Evolutionary conservation across 192 early-diverging fungal species (phyloP).

Genomic region (Coemansia sp.): DNA sequence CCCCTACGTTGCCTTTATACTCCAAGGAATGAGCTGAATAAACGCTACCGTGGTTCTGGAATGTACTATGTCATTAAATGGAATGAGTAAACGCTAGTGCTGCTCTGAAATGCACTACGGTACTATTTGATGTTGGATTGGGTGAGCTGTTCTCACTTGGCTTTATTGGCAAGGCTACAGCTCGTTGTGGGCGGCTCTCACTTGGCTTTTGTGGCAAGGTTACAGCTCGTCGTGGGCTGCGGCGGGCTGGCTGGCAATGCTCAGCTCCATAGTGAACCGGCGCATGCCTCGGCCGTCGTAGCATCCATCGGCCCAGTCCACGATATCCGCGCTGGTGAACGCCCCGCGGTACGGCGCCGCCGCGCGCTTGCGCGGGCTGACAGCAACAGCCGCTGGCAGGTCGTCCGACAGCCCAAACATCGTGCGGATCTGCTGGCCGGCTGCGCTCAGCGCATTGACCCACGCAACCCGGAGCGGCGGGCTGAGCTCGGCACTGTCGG

Average conservation of each 20-base stretch:
- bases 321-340: slow-evolving; percentile 57
- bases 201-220: no score
- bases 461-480: slow-evolving; percentile 57
- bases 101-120: no score
- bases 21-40: no score
- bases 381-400: slow-evolving; percentile 57
- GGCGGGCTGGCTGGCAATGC: slow-evolving; percentile 14
- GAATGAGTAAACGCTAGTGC: no score
- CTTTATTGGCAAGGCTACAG: no score
- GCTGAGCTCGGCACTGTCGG: slow-evolving; percentile 14
- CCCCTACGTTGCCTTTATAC: neutral
- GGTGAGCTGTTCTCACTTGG: no score
- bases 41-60: no score
- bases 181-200: no score
- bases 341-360: slow-evolving; percentile 61
- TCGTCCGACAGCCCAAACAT: slow-evolving; percentile 61
- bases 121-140: no score
- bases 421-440: slow-evolving; percentile 43
- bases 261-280: slow-evolving; percentile 51
- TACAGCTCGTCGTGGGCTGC: slow-evolving; percentile 35
- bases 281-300: slow-evolving; percentile 33
- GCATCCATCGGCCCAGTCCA: slow-evolving; percentile 56
- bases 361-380: slow-evolving; percentile 58
- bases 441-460: slow-evolving; percentile 57
- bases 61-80: no score